These are phyloP conservation scores for Solanum chiquidenum DNA, from an alignment of 257 asterid species.

Conservation along the genomic window DNA sequence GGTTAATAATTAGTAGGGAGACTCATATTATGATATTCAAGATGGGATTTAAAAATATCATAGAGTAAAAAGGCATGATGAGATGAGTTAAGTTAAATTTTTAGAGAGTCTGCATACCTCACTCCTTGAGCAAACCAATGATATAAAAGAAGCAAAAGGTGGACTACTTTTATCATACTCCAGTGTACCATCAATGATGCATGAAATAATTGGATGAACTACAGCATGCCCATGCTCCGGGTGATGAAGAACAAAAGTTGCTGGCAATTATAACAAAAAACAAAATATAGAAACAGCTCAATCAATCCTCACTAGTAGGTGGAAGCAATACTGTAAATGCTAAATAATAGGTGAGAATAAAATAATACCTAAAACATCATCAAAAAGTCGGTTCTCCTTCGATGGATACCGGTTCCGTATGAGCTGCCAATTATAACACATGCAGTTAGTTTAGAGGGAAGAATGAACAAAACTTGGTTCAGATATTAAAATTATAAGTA, in stretches of 20 bases:
- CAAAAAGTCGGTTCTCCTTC: constrained; percentile 77
- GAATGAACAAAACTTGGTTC: not conserved
- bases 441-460: not conserved
- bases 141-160: constrained; percentile 90
- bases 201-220: constrained; percentile 89
- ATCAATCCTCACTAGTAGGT: not conserved
- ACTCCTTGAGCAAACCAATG: constrained; percentile 70
- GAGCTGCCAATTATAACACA: constrained; percentile 45
- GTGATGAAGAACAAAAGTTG: constrained; percentile 92
- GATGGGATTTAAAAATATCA: not conserved
- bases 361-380: constrained; percentile 80
- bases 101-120: constrained; percentile 43
- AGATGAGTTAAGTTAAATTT: not conserved
- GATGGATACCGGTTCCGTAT: constrained; percentile 84
- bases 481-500: not conserved
- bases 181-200: constrained; percentile 73
- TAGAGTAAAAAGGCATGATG: not conserved
- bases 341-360: not conserved
- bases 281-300: not conserved
- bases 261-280: constrained; percentile 35
- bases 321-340: not conserved
- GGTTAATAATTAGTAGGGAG: constrained; percentile 8
- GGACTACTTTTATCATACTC: constrained; percentile 68
- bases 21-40: not conserved
- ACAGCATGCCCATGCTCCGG: constrained; percentile 99